These are phyloP conservation scores for Nitzschia sp. DNA, from an alignment of 108 stramenopile species.

Conservation along the genomic window DNA sequence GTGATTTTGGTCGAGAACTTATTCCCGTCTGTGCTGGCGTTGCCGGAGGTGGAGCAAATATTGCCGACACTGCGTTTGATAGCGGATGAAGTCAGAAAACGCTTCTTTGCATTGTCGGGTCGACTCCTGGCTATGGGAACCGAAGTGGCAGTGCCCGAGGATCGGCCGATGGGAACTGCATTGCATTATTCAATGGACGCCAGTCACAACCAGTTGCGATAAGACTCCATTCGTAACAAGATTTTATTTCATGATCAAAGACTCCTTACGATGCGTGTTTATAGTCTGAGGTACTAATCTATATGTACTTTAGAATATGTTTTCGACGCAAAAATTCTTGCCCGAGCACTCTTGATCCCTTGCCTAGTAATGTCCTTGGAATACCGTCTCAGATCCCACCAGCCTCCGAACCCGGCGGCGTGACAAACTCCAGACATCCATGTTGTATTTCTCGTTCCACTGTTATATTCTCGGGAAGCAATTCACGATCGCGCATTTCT, in stretches of 20 bases:
- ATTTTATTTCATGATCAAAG: neutral
- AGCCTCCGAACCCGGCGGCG: slow-evolving; percentile 20
- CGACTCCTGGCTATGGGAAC: neutral
- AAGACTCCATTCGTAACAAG: neutral
- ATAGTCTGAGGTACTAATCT: no score
- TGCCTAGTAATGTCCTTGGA: no score
- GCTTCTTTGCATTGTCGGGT: neutral
- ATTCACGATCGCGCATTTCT: slow-evolving; percentile 50
- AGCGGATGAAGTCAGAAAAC: neutral
- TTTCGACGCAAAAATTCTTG: no score
- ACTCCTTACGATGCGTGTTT: no score
- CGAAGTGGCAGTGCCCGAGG: no score
- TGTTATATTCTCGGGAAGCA: slow-evolving; percentile 48
- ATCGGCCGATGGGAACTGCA: neutral
- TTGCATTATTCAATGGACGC: neutral
- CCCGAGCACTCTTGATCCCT: no score
- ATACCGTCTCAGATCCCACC: no score
- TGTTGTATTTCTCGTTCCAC: slow-evolving; percentile 18
- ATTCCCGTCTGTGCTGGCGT: neutral
- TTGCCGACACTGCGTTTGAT: neutral
- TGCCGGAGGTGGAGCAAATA: neutral
- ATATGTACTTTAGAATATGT: no score
- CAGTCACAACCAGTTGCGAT: no score
- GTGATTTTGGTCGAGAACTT: neutral
- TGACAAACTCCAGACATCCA: slow-evolving; percentile 7